Evolutionary conservation across 805 yeast species (phyloP).

Genomic region (Helenozyma baotianmanensis): DNA sequence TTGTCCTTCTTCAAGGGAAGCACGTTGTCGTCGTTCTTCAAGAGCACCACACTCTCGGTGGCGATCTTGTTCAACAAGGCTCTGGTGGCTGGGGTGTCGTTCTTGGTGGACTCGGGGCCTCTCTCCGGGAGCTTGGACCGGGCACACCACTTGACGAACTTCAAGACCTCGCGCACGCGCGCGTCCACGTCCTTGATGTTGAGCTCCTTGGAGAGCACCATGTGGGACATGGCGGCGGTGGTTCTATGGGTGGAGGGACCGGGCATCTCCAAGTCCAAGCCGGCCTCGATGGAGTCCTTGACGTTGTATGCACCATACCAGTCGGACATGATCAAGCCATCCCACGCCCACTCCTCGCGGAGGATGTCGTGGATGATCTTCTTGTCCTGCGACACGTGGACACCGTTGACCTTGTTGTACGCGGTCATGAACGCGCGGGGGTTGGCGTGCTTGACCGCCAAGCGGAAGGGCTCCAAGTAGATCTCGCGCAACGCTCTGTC

Average conservation of each 20-base stretch:
- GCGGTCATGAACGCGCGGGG: slow-evolving; percentile 30
- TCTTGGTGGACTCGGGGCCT: slow-evolving; percentile 18
- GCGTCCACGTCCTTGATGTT: slow-evolving; percentile 23
- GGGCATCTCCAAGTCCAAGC: slow-evolving; percentile 34
- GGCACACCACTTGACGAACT: slow-evolving; percentile 21
- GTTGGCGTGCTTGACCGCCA: slow-evolving; percentile 26
- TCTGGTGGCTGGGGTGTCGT: slow-evolving; percentile 23
- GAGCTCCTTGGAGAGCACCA: slow-evolving; percentile 23
- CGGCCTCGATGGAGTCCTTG: slow-evolving; percentile 23
- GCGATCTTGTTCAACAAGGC: slow-evolving; percentile 18
- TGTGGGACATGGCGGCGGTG: slow-evolving; percentile 15
- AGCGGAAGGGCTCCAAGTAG: slow-evolving; percentile 30
- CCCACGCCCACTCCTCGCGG: slow-evolving; percentile 29
- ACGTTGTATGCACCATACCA: slow-evolving; percentile 30
- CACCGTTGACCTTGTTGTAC: slow-evolving; percentile 30
- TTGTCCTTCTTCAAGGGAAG: slow-evolving; percentile 44
- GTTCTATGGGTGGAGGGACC: slow-evolving; percentile 26
- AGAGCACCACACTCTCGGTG: slow-evolving; percentile 49
- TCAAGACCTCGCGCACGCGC: slow-evolving; percentile 23
- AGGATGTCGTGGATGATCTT: slow-evolving; percentile 21
- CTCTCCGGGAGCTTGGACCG: slow-evolving; percentile 19
- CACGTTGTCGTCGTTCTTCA: slow-evolving; percentile 47
- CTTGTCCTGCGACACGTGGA: slow-evolving; percentile 23
- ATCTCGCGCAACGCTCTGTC: slow-evolving; percentile 31
- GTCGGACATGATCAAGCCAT: slow-evolving; percentile 31